Evolutionary conservation across 805 yeast genomes (phyloP).

Genomic region (Zygosaccharomyces siamensis): DNA sequence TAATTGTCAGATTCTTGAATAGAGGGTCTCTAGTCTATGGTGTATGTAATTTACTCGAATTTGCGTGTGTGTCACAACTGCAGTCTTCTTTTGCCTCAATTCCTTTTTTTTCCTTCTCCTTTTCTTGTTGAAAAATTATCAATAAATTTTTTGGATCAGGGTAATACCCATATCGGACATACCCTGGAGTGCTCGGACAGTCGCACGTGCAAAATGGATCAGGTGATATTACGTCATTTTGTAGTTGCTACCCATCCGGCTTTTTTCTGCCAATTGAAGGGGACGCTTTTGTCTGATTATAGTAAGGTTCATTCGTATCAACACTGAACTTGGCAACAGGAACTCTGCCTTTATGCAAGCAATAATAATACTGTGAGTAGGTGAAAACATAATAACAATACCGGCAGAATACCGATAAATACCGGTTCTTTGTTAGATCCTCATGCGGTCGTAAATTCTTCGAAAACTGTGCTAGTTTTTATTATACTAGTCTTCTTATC

Average conservation of each 20-base stretch:
- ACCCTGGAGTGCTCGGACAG: neutral
- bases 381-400: too few species aligned
- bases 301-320: too few species aligned
- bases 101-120: slow-evolving; percentile 2
- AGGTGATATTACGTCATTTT: neutral
- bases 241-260: neutral
- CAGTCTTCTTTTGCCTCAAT: neutral
- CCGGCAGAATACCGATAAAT: too few species aligned
- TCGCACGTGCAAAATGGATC: neutral
- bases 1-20: neutral
- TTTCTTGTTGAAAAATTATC: slow-evolving; percentile 1
- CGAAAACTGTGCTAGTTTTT: too few species aligned
- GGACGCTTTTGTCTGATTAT: too few species aligned
- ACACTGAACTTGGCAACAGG: too few species aligned
- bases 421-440: too few species aligned
- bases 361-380: too few species aligned
- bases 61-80: neutral
- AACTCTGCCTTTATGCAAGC: too few species aligned
- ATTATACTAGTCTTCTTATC: too few species aligned
- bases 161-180: neutral
- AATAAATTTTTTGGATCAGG: slow-evolving; percentile 1
- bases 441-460: too few species aligned
- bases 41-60: neutral
- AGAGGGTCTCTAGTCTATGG: neutral
- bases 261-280: neutral